Conservation (phyloP, 2,329 filamentous ascomycete species). For the Penicillium sumatraense region DNA sequence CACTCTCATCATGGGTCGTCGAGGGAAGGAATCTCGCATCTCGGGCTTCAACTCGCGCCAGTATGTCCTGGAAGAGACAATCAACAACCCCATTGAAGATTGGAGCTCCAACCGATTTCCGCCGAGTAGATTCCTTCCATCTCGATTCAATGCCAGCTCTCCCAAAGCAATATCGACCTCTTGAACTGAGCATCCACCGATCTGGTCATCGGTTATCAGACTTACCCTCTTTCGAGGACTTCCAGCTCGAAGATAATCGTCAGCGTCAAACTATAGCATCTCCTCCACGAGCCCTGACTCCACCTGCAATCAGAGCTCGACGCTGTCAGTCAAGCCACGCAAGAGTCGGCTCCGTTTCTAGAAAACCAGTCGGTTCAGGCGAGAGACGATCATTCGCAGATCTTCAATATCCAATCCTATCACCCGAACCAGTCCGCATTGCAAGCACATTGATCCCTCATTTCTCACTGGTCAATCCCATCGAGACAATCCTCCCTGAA, state of each 20-base stretch:
- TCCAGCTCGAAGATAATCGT: slow-evolving; percentile 35
- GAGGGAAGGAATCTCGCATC: slow-evolving; percentile 44
- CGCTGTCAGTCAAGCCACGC: slow-evolving; percentile 29
- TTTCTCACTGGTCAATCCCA: slow-evolving; percentile 31
- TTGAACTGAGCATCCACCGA: slow-evolving; percentile 54
- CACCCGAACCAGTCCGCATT: slow-evolving; percentile 15
- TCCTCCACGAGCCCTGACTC: slow-evolving; percentile 40
- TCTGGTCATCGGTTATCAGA: slow-evolving; percentile 50
- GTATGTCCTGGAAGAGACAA: slow-evolving; percentile 43
- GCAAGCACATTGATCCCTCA: slow-evolving; percentile 35
- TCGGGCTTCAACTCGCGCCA: slow-evolving; percentile 47
- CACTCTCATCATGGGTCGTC: slow-evolving; percentile 45
- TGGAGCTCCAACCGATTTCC: slow-evolving; percentile 49
- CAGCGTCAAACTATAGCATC: slow-evolving; percentile 29
- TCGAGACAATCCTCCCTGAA: slow-evolving; percentile 4
- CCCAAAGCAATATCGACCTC: slow-evolving; percentile 40
- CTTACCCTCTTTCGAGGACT: slow-evolving; percentile 49
- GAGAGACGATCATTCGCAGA: slow-evolving; percentile 33
- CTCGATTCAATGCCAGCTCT: slow-evolving; percentile 15
- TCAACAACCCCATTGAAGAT: slow-evolving; percentile 41
- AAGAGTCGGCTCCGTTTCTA: slow-evolving; percentile 36
- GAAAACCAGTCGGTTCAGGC: slow-evolving; percentile 44
- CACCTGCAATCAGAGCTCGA: slow-evolving; percentile 23
- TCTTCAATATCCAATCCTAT: slow-evolving; percentile 27
- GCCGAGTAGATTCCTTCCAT: slow-evolving; percentile 37